Evolutionary conservation across 495 filamentous ascomycete species (phyloP), one percentile per base, ranked within the genome.

Genomic region (Parachaetomium inaequale): DNA sequence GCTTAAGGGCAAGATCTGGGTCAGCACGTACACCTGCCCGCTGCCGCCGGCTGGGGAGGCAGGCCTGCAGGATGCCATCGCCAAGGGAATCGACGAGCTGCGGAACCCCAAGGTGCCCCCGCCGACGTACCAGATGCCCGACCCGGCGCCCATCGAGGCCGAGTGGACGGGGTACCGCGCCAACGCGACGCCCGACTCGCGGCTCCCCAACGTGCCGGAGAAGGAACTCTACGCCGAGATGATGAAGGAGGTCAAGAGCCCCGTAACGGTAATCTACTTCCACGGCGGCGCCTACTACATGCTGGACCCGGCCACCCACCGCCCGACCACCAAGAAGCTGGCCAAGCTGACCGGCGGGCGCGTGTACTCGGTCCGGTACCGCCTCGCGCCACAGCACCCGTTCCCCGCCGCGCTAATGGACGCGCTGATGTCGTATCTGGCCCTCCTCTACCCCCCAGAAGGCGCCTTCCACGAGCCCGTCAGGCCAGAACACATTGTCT

Each of bases 271-370:
- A 1, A 76, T 96, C 29, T 96, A 91, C 70, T 87, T 96, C 71
- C 93, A 98, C 70, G 93, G 93, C 46, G 93, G 93, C 32, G 91
- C 87, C n/a, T 88, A 89, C 75, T 92, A 80, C 36, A 68, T 96
- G 55, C 84, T 92, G 80, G 92, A 93, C 59, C 92, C 92, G 12
- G 79, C 81, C 58, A 87, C 84, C 0, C 88, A 91, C 63, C 78
- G 80, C 29, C 63, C 61, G 19, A 71, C 76, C 29, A 78, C 69
- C 31, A 77, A 76, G 56, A 79, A 72, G 12, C 67, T 85, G 25
- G 82, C 82, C 42, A 81, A 79, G 68, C 43, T 76, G 23, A 79
- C 75, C 0, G 77, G 77, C 46, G 81, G 82, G 72, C 85, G 88
- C 21, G 84, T 84, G 38, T 87, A 93, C 72, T 87, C 84, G 43